Conservation (phyloP, 371 early-diverging fungal species). For the Apophysomyces variabilis region DNA sequence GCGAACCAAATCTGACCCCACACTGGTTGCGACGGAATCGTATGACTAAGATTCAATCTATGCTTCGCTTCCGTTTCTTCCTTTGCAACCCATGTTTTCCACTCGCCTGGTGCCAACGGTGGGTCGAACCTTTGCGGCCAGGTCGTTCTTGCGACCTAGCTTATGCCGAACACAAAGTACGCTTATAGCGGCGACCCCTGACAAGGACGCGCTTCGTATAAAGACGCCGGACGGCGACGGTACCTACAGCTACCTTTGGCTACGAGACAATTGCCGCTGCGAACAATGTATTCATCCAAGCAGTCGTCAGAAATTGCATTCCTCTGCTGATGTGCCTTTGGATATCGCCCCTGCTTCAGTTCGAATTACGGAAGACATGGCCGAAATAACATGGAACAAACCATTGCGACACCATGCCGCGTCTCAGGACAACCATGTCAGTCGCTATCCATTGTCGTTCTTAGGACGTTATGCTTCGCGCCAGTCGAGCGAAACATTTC, state of each 20-base stretch:
- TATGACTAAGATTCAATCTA: background rate
- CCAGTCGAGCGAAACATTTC: conserved; percentile 30
- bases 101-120: background rate
- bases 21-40: background rate
- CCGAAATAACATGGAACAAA: conserved; percentile 50
- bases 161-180: conserved; percentile 5
- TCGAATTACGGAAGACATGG: conserved; percentile 30
- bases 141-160: background rate
- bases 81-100: background rate
- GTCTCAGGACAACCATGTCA: conserved; percentile 36
- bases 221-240: conserved; percentile 10
- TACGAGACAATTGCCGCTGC: conserved; percentile 86
- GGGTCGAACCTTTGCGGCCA: background rate
- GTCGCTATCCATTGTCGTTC: conserved; percentile 47
- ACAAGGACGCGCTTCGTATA: background rate
- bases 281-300: conserved; percentile 73
- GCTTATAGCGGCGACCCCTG: background rate
- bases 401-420: conserved; percentile 36
- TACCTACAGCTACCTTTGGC: conserved; percentile 71
- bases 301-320: conserved; percentile 81
- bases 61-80: background rate
- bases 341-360: conserved; percentile 49
- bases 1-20: conserved; percentile 2
- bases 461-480: conserved; percentile 41
- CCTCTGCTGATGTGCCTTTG: conserved; percentile 72